Conservation (phyloP, 148 eudicot genomes). For the Gaultheria prostrata region DNA sequence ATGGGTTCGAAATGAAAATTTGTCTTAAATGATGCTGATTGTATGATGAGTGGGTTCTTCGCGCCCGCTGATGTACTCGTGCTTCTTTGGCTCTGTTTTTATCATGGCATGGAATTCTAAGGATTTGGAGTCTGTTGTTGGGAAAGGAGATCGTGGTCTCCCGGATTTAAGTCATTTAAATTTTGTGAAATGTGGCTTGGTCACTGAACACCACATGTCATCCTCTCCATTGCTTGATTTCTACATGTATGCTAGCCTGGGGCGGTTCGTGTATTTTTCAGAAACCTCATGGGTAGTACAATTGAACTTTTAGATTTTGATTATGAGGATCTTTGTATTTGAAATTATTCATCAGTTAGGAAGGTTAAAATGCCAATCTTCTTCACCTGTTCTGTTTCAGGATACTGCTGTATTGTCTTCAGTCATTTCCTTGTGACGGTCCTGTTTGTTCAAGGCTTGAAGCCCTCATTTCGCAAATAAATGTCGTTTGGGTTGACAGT, state of each 20-base stretch:
- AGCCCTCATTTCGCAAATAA: too few species aligned
- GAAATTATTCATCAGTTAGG: not conserved
- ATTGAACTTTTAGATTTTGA: not conserved
- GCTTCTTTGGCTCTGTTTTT: conserved; percentile 73
- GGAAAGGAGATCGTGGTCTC: conserved; percentile 34
- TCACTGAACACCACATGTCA: not conserved
- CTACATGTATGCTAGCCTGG: not conserved
- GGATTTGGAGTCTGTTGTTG: conserved; percentile 13
- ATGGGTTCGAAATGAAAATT: conserved; percentile 16
- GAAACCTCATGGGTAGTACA: not conserved
- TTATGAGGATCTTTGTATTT: not conserved
- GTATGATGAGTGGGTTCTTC: conserved; percentile 59
- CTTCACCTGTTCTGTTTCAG: not conserved
- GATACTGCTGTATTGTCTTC: not conserved
- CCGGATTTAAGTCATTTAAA: conserved; percentile 68
- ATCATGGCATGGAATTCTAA: conserved; percentile 55
- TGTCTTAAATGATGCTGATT: conserved; percentile 49
- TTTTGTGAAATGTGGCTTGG: not conserved
- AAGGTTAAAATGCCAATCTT: not conserved
- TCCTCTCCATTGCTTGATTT: not conserved
- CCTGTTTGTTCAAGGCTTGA: not conserved
- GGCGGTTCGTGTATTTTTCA: not conserved
- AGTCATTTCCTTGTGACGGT: not conserved
- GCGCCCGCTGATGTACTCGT: conserved; percentile 51
- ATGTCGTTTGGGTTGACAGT: too few species aligned